Conservation (phyloP, 805 yeast genomes). For the Candida takata region DNA sequence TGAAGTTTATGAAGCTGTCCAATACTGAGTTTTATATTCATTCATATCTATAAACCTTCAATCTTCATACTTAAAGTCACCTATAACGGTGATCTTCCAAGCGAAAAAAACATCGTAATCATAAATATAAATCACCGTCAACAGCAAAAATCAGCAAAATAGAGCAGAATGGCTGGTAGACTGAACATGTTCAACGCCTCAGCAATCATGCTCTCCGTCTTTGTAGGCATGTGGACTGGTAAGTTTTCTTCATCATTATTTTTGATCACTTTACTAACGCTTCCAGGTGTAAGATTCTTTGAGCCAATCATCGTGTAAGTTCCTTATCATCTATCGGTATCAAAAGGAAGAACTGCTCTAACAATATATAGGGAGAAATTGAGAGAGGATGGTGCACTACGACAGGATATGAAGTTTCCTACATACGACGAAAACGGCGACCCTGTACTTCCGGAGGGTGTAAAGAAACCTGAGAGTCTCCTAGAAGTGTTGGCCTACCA, state of each 20-base stretch:
- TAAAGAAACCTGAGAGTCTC: slow-evolving; percentile 8
- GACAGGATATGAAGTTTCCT: slow-evolving; percentile 53
- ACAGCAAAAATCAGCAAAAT: neutral
- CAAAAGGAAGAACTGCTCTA: too few relatives aligned
- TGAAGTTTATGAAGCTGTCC: slow-evolving; percentile 22
- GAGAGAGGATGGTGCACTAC: slow-evolving; percentile 55
- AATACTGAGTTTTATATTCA: slow-evolving; percentile 5
- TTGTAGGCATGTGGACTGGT: slow-evolving; percentile 41
- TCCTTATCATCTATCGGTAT: neutral
- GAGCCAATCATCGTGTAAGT: slow-evolving; percentile 66
- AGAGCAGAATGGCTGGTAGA: slow-evolving; percentile 17
- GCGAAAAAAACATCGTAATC: too few relatives aligned
- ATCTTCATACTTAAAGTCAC: too few relatives aligned
- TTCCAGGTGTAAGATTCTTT: slow-evolving; percentile 54
- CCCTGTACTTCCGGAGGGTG: slow-evolving; percentile 21
- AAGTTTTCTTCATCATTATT: slow-evolving; percentile 6
- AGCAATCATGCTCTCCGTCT: slow-evolving; percentile 18
- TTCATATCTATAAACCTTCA: too few relatives aligned
- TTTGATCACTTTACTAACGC: slow-evolving; percentile 1
- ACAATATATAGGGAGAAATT: slow-evolving; percentile 44
- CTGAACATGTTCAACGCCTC: slow-evolving; percentile 24
- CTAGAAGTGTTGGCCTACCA: slow-evolving; percentile 1
- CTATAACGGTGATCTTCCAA: too few relatives aligned
- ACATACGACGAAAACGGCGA: slow-evolving; percentile 42
- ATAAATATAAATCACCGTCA: too few relatives aligned